Base-by-base conservation (phyloP, 495 filamentous ascomycete genomes). In the Xylaria cubensis region DNA sequence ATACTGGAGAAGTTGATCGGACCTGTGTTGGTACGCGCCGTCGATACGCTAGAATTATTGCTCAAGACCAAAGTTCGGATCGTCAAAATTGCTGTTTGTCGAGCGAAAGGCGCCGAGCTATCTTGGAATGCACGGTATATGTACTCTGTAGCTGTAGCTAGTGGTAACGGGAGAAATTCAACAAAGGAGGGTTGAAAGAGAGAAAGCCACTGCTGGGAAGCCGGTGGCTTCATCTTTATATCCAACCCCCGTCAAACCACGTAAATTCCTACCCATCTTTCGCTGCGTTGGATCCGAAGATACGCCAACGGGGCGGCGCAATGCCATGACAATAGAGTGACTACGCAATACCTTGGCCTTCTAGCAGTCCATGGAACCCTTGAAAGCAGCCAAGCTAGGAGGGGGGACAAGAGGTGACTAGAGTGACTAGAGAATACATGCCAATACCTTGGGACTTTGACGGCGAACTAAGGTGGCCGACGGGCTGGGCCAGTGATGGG, bases 371-470 rank as follows among this genome's bases (percentile, higher is more conserved):
- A 44, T 67, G 48, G 48, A 41, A 55, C 24, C 48, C 34, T 65
- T 51, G 44, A 21, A 39, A 51, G 10, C 17, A 44, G 65, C 65
- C 65, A 56, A 55, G 65, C 65, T 17, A 55, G 46, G 64, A 66
- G 10, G 65, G 44, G 48, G 44, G 10, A 42, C 39, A 42, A 42
- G 39, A 42, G 39, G 39, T 42, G 39, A 55, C 67, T 24, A 50
- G 67, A 69, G 67, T 59, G 67, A 69, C 67, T 50, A 61, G 19
- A 50, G 17, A 62, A 69, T 69, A 69, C 67, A 48, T 69, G 41
- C 36, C 10, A 59, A 69, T 69, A 69, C 67, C 29, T 69, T 12
- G 67, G 39, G 21, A 21, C 36, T 42, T 61, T 59, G 51, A 59
- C 53, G 55, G 55, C 21, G 36, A 61, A 61, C 53, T 48, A 61